Base-by-base conservation (phyloP, 225 moss, liverwort and hornwort species). In the Sphagnum contortum region DNA sequence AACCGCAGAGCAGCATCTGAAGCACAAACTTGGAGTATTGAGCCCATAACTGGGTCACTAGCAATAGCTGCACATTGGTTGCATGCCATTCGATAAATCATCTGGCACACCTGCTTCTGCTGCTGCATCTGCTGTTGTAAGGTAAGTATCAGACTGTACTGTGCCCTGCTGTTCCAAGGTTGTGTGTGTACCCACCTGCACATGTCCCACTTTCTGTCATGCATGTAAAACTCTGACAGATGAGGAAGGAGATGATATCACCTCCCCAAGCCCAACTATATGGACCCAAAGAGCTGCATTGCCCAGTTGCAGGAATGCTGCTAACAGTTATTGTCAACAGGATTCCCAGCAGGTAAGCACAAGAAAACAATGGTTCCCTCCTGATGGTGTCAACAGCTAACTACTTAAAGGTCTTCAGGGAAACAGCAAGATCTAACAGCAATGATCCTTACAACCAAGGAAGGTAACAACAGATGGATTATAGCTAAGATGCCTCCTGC, bases 121-220 rank as follows among this genome's bases (percentile, higher is more conserved):
- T 78, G 79, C 70, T 81, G 87, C 66, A 69, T 73, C 69, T 89
- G 83, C 64, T 78, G 77, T 57, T 89, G 77, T 48, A 89, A 73
- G 66, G 73, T 70, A 5, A 90, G 74, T 62, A 91, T 80, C 71
- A 98, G 70, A 79, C 83, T 75, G 52, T 74, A 74, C 71, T 72
- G 88, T 57, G 92, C 87, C 45, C 58, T 72, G 60, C 68, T 62
- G 62, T 89, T 98, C 92, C 96, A 90, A 61, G 92, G 96, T 66
- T 98, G 90, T 58, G 73, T 79, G 61, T 92, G 96, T 64, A 86
- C 79, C 92, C 92, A 89, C 70, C 96, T 96, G 81, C 69, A 68
- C 5, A 61, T 55, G 10, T 66, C 57, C 58, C 13, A 44, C 12
- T 56, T 51, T 13, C 11, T 12, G 46, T 13, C 9, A 65, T 64